A percentile compares a stretch with the other conserved stretches of the same genome.
Evolutionary conservation across 2,329 filamentous ascomycete genomes (phyloP).

Genomic region (Pestalotiopsis sp.): DNA sequence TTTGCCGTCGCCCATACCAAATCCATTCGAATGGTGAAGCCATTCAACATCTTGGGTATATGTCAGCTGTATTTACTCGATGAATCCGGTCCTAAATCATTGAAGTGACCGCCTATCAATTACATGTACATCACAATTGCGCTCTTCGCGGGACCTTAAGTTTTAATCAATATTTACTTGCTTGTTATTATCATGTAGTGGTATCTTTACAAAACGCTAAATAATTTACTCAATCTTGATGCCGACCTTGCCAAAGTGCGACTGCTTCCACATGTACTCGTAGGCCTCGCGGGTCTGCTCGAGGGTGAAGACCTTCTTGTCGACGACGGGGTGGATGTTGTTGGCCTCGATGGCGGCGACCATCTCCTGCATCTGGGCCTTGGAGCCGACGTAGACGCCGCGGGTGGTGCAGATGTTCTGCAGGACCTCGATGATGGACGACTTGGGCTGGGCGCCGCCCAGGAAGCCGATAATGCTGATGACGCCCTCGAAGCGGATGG

Average conservation of each 20-base stretch:
- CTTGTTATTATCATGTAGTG: neutral
- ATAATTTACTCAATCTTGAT: slow-evolving; percentile 44
- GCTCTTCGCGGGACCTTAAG: neutral
- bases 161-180: neutral
- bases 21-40: too few species aligned
- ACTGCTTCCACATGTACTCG: slow-evolving; percentile 55
- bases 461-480: slow-evolving; percentile 48
- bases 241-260: slow-evolving; percentile 58
- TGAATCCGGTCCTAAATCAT: neutral
- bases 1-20: too few species aligned
- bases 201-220: neutral
- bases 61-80: neutral
- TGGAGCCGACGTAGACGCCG: slow-evolving; percentile 44
- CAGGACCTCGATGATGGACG: slow-evolving; percentile 55
- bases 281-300: slow-evolving; percentile 47
- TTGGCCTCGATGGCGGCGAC: slow-evolving; percentile 42
- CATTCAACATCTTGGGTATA: neutral
- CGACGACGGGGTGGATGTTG: slow-evolving; percentile 43
- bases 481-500: slow-evolving; percentile 48
- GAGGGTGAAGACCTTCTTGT: slow-evolving; percentile 39
- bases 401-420: slow-evolving; percentile 38
- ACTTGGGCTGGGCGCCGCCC: slow-evolving; percentile 45
- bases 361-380: slow-evolving; percentile 45
- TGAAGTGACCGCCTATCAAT: neutral
- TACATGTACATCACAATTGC: neutral